These are phyloP conservation scores for Neurospora terricola DNA, from an alignment of 495 filamentous ascomycete genomes.

Conservation along the genomic window DNA sequence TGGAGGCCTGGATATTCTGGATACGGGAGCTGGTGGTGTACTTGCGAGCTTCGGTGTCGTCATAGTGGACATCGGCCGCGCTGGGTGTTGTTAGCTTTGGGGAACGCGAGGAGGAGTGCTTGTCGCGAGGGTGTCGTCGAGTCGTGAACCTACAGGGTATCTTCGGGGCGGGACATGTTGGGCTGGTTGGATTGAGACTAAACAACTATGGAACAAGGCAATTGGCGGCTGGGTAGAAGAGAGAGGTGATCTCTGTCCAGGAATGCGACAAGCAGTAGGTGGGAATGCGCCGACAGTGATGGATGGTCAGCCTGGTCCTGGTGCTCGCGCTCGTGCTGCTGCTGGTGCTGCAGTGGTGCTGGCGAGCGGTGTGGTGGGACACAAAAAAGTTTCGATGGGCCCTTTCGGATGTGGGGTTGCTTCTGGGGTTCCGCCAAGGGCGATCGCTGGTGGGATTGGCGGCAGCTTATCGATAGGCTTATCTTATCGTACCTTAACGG, in stretches of 20 bases:
- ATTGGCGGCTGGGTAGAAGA: neutral
- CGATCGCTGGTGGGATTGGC: neutral
- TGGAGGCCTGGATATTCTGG: conserved; percentile 83
- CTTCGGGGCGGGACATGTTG: conserved; percentile 92
- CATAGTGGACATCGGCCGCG: conserved; percentile 92
- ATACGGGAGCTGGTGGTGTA: conserved; percentile 98
- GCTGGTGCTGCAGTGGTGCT: neutral
- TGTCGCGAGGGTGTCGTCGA: conserved; percentile 6
- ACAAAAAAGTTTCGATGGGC: neutral
- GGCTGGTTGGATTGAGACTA: conserved; percentile 7
- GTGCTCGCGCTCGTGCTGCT: neutral
- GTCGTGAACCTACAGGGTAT: conserved; percentile 58
- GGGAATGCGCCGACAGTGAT: neutral
- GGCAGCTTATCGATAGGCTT: conserved; percentile 7
- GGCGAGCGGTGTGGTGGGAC: neutral
- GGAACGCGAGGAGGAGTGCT: conserved; percentile 3
- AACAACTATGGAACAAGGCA: neutral
- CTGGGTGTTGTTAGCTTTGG: conserved; percentile 34
- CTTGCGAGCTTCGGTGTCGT: conserved; percentile 87
- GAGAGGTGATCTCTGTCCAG: neutral
- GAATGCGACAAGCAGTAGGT: neutral
- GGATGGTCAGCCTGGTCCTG: neutral
- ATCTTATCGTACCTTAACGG: conserved; percentile 6
- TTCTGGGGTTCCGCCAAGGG: neutral
- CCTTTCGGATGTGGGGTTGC: neutral